A percentile compares a stretch with the other conserved stretches of the same genome.
These are phyloP conservation scores for Magnaporthiopsis rhizophila DNA, from an alignment of 2,329 filamentous ascomycete species.

Conservation along the genomic window DNA sequence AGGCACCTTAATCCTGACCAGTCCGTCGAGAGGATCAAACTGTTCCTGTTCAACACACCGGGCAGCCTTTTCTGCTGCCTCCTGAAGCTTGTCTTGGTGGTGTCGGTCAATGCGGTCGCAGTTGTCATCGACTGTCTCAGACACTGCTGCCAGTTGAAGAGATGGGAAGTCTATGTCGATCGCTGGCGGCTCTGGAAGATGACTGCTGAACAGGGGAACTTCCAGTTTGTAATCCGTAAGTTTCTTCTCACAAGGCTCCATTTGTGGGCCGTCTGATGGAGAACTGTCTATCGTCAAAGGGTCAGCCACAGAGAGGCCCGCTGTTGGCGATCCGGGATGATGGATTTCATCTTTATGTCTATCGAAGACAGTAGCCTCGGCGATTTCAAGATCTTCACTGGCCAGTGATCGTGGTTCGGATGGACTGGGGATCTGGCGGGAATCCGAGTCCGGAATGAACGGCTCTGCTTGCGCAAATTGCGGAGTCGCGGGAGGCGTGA, in stretches of 20 bases:
- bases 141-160: background rate
- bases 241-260: background rate
- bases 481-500: constrained; percentile 5
- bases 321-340: background rate
- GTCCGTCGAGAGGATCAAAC: constrained; percentile 6
- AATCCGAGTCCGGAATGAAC: constrained; percentile 2
- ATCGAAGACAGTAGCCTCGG: background rate
- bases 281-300: background rate
- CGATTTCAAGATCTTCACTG: constrained; percentile 8
- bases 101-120: background rate
- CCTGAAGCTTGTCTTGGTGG: background rate
- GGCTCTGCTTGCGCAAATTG: background rate
- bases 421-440: constrained; percentile 8
- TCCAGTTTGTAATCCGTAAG: constrained; percentile 7
- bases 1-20: constrained; percentile 1
- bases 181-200: background rate
- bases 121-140: background rate
- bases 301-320: background rate
- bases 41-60: constrained; percentile 5
- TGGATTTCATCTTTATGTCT: background rate
- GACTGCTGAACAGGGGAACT: background rate
- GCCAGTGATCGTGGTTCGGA: constrained; percentile 12
- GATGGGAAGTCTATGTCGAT: background rate
- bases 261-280: background rate
- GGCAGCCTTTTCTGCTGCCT: background rate